A percentile compares a stretch with the other conserved stretches of the same genome.
phyloP scores from a whole-genome alignment of 176 grass and related monocot species.

The Hordeum marinum region DNA sequence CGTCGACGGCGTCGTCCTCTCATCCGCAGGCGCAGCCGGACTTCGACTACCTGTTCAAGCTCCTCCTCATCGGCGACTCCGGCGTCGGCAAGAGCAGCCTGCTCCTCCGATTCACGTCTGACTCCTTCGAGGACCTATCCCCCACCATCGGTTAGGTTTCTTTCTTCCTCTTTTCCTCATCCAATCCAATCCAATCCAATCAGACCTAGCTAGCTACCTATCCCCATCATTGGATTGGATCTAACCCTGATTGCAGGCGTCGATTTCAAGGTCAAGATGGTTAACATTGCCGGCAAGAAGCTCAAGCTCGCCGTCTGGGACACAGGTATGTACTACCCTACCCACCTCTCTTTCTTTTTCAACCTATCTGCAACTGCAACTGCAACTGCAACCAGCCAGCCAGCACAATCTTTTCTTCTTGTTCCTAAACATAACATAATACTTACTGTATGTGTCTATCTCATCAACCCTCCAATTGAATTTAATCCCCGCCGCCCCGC shows the following conservation, averaged over 20 bases:
- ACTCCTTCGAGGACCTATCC: constrained; percentile 92
- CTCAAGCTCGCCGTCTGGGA: constrained; percentile 99
- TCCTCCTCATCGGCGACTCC: constrained; percentile 93
- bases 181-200: no score
- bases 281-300: constrained; percentile 79
- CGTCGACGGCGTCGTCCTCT: constrained; percentile 33
- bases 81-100: constrained; percentile 98
- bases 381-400: no score
- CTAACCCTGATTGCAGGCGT: constrained; percentile 40
- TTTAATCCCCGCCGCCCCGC: no score
- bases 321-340: constrained; percentile 41
- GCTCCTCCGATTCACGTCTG: constrained; percentile 84
- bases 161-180: background rate
- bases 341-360: background rate
- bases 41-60: constrained; percentile 93
- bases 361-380: no score
- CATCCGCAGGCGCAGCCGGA: constrained; percentile 44
- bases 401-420: no score
- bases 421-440: no score
- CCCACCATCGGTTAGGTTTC: constrained; percentile 64
- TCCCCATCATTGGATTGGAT: no score
- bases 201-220: no score
- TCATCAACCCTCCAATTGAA: no score
- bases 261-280: constrained; percentile 99
- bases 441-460: no score